phyloP scores from a whole-genome alignment of 2,329 filamentous ascomycete species.

The Colletotrichum musicola region DNA sequence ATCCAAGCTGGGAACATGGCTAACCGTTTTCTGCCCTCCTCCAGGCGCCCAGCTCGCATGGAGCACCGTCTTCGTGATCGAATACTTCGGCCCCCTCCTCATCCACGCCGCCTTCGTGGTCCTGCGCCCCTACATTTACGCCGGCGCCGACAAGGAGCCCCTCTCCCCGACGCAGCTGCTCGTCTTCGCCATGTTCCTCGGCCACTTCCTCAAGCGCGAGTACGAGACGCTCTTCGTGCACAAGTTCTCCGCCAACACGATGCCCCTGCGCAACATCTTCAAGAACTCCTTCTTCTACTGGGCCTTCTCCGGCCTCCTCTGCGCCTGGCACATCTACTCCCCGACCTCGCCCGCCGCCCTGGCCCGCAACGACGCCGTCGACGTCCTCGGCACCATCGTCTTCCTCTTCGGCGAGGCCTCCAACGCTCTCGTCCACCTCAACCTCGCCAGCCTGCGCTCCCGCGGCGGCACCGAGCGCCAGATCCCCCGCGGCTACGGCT shows the following conservation, averaged over 20 bases:
- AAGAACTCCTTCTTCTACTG: constrained; percentile 98
- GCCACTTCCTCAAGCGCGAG: constrained; percentile 96
- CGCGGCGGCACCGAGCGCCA: constrained; percentile 86
- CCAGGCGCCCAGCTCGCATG: constrained; percentile 89
- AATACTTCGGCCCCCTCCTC: constrained; percentile 92
- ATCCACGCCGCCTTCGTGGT: constrained; percentile 83
- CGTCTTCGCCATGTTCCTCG: constrained; percentile 77
- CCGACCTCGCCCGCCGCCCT: constrained; percentile 77
- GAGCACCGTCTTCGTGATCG: constrained; percentile 94
- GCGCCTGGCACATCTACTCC: constrained; percentile 87
- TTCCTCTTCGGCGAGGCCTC: constrained; percentile 83
- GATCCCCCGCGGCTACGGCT: constrained; percentile 88
- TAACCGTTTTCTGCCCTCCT: not conserved
- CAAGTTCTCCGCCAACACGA: constrained; percentile 93
- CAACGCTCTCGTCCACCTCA: constrained; percentile 85
- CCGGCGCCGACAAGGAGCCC: constrained; percentile 55
- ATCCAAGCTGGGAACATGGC: not conserved
- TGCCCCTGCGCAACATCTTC: constrained; percentile 92
- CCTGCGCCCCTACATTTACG: constrained; percentile 75
- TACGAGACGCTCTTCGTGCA: constrained; percentile 94
- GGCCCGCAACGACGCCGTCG: constrained; percentile 60
- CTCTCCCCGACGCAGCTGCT: constrained; percentile 79
- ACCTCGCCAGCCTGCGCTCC: constrained; percentile 81
- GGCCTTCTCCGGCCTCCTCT: constrained; percentile 82
- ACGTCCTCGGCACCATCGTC: constrained; percentile 77